Base-by-base conservation (phyloP, 257 asterid species). In the Solanum chaucha region DNA sequence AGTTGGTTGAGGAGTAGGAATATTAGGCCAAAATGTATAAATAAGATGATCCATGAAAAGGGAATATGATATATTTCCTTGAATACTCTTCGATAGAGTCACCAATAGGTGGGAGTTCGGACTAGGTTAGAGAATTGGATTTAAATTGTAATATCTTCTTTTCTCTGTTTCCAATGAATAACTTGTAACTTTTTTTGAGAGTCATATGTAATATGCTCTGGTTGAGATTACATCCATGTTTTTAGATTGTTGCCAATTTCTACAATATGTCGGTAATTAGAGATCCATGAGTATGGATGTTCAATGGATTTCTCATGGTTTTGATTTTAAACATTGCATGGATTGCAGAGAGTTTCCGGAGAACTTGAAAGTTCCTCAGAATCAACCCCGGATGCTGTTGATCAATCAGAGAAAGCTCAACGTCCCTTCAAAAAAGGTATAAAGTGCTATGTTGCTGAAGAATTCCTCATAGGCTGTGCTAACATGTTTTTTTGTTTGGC, bases 351-450 rank as follows among this genome's bases (percentile, higher is more conserved):
- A 80, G 95, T 93, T 71, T 91, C 95, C 3, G 97, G 98, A 86
- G 98, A 95, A 85, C 36, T 93, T 88, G 96, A 90, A 85, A 88
- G 90, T 91, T 93, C 94, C 51, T 82, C 95, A 6, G 90, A 95
- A 86, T 89, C 98, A 32, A 88, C 89, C 67, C 77, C 94, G 9
- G 93, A 93, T 89, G 88, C 90, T 87, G 89, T 86, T 36, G 94
- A 92, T 77, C 67, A 88, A 74, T 93, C 98, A 71, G 92, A 92
- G 86, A 85, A 89, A 87, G 90, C 89, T 85, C 89, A 89, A 75
- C 91, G 88, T 55, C 94, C 95, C 26, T 84, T 96, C 80, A 97
- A 88, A 94, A 95, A 92, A 93, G 99, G 99, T 97, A 92, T 51
- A 20, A 19, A 71, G 78, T 85, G 67, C 44, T 55, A 70, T 46